Percentiles rank a stretch among this genome's conserved stretches.
phyloP scores from a whole-genome alignment of 495 filamentous ascomycete genomes.

The Platismatia glauca region DNA sequence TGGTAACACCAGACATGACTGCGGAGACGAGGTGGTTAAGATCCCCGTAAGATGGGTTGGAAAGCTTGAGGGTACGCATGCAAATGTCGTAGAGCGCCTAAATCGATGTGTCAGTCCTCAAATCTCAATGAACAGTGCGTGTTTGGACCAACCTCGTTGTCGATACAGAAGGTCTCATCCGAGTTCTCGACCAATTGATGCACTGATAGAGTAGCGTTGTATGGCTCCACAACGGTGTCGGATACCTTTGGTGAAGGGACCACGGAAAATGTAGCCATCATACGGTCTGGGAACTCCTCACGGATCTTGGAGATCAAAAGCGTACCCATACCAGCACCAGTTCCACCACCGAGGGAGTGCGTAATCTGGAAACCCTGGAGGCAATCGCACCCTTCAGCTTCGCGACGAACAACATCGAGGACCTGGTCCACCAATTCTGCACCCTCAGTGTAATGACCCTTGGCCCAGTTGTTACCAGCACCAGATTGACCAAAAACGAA shows the following conservation, averaged over 20 bases:
- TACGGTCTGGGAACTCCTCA: slow-evolving; percentile 99
- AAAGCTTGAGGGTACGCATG: slow-evolving; percentile 98
- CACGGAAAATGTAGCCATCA: slow-evolving; percentile 99
- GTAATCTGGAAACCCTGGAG: slow-evolving; percentile 99
- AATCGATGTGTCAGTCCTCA: slow-evolving; percentile 21
- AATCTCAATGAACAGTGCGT: background rate
- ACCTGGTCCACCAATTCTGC: slow-evolving; percentile 98
- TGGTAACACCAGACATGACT: slow-evolving; percentile 99
- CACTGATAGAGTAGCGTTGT: slow-evolving; percentile 98
- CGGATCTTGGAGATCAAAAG: slow-evolving; percentile 99
- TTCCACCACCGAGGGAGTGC: slow-evolving; percentile 99
- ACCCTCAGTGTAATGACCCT: slow-evolving; percentile 99
- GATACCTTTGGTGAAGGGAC: slow-evolving; percentile 99
- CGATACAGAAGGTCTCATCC: slow-evolving; percentile 99
- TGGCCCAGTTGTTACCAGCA: slow-evolving; percentile 99
- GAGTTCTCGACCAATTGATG: slow-evolving; percentile 99
- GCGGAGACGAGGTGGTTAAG: slow-evolving; percentile 99
- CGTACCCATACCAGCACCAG: slow-evolving; percentile 99
- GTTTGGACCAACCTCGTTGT: slow-evolving; percentile 70
- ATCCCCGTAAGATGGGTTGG: slow-evolving; percentile 96
- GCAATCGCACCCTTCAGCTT: slow-evolving; percentile 98
- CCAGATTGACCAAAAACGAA: slow-evolving; percentile 99
- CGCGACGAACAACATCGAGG: slow-evolving; percentile 95
- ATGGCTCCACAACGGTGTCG: slow-evolving; percentile 98
- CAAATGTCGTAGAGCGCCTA: slow-evolving; percentile 98